A percentile compares a stretch with the other conserved stretches of the same genome.
Conservation (phyloP, 225 moss, liverwort and hornwort species). For the Takakia lepidozioides region DNA sequence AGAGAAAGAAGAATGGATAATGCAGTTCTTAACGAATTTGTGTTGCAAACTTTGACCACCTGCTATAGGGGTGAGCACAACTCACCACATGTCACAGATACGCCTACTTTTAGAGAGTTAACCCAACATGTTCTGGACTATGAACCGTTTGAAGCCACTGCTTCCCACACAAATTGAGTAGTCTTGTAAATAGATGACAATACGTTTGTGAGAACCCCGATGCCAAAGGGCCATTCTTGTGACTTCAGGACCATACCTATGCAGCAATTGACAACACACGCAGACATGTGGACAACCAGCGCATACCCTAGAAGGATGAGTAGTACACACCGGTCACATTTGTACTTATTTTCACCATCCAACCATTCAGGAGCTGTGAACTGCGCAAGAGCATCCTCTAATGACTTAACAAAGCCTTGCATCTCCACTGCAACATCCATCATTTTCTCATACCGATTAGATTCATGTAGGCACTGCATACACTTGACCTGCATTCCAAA, state of each 20-base stretch:
- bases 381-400: constrained; percentile 80
- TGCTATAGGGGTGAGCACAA: background rate
- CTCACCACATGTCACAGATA: too few species aligned
- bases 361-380: constrained; percentile 82
- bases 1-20: background rate
- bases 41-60: background rate
- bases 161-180: too few species aligned
- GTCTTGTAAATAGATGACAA: too few species aligned
- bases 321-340: constrained; percentile 80
- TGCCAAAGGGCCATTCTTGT: too few species aligned
- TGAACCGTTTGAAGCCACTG: too few species aligned
- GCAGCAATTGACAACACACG: too few species aligned
- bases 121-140: too few species aligned
- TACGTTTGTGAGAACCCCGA: too few species aligned
- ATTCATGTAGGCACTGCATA: constrained; percentile 86
- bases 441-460: constrained; percentile 93
- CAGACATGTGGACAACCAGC: too few species aligned
- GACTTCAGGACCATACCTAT: too few species aligned
- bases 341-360: constrained; percentile 97
- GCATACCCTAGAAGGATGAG: background rate
- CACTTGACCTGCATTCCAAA: constrained; percentile 84
- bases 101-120: too few species aligned
- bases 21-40: background rate
- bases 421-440: constrained; percentile 99
- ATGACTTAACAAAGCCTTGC: constrained; percentile 76